Evolutionary conservation across 768 basidiomycete species (phyloP).

Genomic region (Mrakia frigida): DNA sequence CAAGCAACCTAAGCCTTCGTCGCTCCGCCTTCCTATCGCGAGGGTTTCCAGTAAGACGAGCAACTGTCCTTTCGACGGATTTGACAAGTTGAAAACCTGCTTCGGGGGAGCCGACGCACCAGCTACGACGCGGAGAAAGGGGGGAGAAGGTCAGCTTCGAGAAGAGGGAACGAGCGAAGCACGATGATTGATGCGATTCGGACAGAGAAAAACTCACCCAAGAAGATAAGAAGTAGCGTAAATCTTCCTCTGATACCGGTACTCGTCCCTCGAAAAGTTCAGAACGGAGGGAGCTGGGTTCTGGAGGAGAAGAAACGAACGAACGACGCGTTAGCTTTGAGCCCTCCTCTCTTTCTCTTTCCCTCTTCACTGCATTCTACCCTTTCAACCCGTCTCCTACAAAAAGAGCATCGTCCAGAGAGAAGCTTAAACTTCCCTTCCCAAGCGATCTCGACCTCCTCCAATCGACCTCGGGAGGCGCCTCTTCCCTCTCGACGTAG

Average conservation of each 20-base stretch:
- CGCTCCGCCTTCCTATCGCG: neutral
- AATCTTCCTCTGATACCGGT: neutral
- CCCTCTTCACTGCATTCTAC: neutral
- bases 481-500: neutral
- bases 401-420: neutral
- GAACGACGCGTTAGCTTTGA: neutral
- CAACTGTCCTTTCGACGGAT: neutral
- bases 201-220: neutral
- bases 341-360: neutral
- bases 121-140: neutral
- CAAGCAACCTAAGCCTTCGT: neutral
- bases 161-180: neutral
- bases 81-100: neutral
- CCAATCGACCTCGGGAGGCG: neutral
- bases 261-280: constrained; percentile 9
- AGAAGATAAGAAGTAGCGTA: neutral
- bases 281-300: constrained; percentile 1
- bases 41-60: neutral
- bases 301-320: neutral
- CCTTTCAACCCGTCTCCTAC: neutral
- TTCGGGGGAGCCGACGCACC: constrained; percentile 6
- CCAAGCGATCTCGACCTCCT: neutral
- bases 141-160: neutral
- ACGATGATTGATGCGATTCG: neutral
- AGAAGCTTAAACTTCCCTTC: neutral